A percentile compares a stretch with the other conserved stretches of the same genome.
These are phyloP conservation scores for Priceomyces medius DNA, from an alignment of 805 yeast species.

Conservation along the genomic window DNA sequence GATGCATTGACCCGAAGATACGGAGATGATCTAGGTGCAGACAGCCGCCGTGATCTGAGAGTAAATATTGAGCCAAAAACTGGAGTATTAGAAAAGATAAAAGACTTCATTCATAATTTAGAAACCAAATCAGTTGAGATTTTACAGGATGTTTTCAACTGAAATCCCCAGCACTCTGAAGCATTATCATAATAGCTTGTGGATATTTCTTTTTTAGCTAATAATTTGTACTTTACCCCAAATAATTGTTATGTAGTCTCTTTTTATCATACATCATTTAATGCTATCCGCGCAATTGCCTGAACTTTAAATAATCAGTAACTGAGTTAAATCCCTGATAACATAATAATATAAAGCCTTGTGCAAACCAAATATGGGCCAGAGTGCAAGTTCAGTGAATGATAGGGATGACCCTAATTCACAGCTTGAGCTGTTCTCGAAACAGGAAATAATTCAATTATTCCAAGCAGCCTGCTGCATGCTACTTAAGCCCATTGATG, in stretches of 20 bases:
- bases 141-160: slow-evolving; percentile 22
- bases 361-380: slow-evolving; percentile 22
- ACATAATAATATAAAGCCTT: too few relatives aligned
- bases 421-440: slow-evolving; percentile 17
- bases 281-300: too few relatives aligned
- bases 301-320: too few relatives aligned
- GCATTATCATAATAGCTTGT: background rate
- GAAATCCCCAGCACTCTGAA: background rate
- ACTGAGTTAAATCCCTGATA: too few relatives aligned
- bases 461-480: slow-evolving; percentile 18
- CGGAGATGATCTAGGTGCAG: slow-evolving; percentile 9
- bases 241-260: too few relatives aligned
- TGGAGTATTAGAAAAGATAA: slow-evolving; percentile 19
- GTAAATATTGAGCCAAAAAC: slow-evolving; percentile 22
- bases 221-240: too few relatives aligned
- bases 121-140: slow-evolving; percentile 33
- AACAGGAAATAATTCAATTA: slow-evolving; percentile 17
- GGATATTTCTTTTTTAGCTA: too few relatives aligned
- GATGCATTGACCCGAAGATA: slow-evolving; percentile 22
- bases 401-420: background rate
- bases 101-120: slow-evolving; percentile 22
- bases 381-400: slow-evolving; percentile 11
- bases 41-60: slow-evolving; percentile 19
- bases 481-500: slow-evolving; percentile 20
- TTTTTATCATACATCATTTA: too few relatives aligned